phyloP scores from a whole-genome alignment of 768 basidiomycete genomes.

The Tremella yokohamensis region DNA sequence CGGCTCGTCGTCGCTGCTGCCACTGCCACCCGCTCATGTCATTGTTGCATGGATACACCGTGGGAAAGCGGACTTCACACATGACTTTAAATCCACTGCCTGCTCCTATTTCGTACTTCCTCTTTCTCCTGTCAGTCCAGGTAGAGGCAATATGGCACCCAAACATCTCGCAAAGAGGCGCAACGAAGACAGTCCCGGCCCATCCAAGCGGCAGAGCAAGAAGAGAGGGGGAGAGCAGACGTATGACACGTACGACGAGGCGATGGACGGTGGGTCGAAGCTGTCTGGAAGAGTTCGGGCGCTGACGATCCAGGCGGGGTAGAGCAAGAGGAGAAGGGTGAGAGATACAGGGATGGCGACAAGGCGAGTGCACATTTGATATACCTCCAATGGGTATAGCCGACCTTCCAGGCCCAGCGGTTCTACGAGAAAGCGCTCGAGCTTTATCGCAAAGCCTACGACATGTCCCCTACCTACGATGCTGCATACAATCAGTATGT shows the following conservation, averaged over 20 bases:
- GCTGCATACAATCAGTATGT: slow-evolving; percentile 38
- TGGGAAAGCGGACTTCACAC: no score
- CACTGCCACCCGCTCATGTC: no score
- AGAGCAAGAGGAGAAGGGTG: slow-evolving; percentile 51
- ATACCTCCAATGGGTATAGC: neutral
- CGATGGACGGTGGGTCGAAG: slow-evolving; percentile 42
- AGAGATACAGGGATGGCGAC: slow-evolving; percentile 48
- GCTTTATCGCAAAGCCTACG: slow-evolving; percentile 41
- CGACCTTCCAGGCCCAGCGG: slow-evolving; percentile 36
- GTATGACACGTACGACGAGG: slow-evolving; percentile 50
- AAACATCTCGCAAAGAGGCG: neutral
- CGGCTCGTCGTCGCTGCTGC: no score
- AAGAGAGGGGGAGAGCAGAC: slow-evolving; percentile 39
- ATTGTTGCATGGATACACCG: no score
- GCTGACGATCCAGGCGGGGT: slow-evolving; percentile 38
- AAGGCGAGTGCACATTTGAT: slow-evolving; percentile 45
- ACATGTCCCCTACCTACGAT: slow-evolving; percentile 42
- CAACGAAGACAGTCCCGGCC: slow-evolving; percentile 7
- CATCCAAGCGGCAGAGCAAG: slow-evolving; percentile 19
- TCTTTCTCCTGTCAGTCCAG: no score
- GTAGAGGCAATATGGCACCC: no score
- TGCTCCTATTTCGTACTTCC: no score
- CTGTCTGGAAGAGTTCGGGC: neutral
- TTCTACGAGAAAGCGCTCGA: slow-evolving; percentile 47
- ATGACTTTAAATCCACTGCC: no score